Base-by-base conservation (phyloP, 1,284 basidiomycete species). In the Leccinum fallax region DNA sequence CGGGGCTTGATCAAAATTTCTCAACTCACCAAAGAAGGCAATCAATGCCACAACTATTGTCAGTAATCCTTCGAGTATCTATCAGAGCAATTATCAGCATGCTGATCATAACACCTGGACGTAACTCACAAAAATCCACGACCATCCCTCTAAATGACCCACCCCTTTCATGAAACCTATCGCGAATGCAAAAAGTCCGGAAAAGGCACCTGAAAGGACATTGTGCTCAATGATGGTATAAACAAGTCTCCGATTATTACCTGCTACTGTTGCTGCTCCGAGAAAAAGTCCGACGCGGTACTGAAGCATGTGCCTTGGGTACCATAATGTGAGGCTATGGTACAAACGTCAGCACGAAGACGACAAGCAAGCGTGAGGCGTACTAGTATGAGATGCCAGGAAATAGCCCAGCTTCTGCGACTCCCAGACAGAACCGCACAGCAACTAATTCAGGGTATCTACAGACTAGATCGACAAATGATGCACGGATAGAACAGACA, bases 331-430 rank as follows among this genome's bases (percentile, higher is more conserved):
- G 21, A 74, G 61, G 48, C 71, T 74, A 34, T 9, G 13, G 3
- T 2, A 2, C 16, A n/a, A 21, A 36, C 1, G 48, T 71, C n/a
- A 71, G 57, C 11, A 24, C 28, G 13, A 10, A 10, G 19, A 53
- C 16, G 5, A 54, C 4, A 49, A 24, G 76, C 79, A 82, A 34
- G 26, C 19, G 19, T 13, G 49, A 21, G 19, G 68, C 79, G 36
- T 57, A 85, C 85, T 88, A 89, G 71, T 87, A 90, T 0, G 83
- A 82, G 5, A 88, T 85, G 21, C 88, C 87, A 5, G 88, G 87
- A 68, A 89, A 88, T 26, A 90, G 73, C 0, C 89, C 89, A 8
- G 87, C 85, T 71, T 92, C 89, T 0, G 87, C 82, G 1, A 90
- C 70, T 2, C 90, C 89, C 3, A 90, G 81, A 61, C 78, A 84